These are phyloP conservation scores for Polygonum maritimum DNA, from an alignment of 148 eudicot species.

Conservation along the genomic window DNA sequence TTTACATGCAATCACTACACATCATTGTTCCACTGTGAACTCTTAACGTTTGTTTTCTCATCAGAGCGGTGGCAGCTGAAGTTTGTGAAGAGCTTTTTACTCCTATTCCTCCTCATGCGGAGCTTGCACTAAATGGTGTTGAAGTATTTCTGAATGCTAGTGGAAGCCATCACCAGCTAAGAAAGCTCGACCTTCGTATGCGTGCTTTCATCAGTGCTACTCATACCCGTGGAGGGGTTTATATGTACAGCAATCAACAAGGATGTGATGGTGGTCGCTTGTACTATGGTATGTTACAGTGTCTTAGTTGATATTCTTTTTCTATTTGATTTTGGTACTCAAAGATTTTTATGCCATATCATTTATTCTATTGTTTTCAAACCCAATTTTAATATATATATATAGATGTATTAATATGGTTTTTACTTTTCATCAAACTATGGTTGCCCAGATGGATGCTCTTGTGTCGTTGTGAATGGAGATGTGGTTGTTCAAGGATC, in stretches of 20 bases:
- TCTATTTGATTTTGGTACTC: background rate
- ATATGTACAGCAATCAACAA: slow-evolving; percentile 95
- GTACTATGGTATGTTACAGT: slow-evolving; percentile 54
- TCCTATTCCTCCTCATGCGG: slow-evolving; percentile 72
- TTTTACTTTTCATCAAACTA: background rate
- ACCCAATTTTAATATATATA: background rate
- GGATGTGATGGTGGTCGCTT: slow-evolving; percentile 97
- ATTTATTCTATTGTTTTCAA: background rate
- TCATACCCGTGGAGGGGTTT: slow-evolving; percentile 86
- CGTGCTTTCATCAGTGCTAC: slow-evolving; percentile 88
- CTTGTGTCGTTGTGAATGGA: slow-evolving; percentile 83
- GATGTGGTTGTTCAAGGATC: slow-evolving; percentile 98
- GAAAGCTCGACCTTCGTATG: slow-evolving; percentile 88
- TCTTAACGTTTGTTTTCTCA: slow-evolving; percentile 12
- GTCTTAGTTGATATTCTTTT: background rate
- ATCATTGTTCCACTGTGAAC: background rate
- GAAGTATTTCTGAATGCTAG: slow-evolving; percentile 97
- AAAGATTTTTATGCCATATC: background rate
- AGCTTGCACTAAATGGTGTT: slow-evolving; percentile 88
- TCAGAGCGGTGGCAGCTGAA: slow-evolving; percentile 91
- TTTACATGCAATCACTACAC: background rate
- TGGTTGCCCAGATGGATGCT: slow-evolving; percentile 72
- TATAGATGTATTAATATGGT: background rate
- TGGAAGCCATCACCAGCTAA: slow-evolving; percentile 94
- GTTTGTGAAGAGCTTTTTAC: slow-evolving; percentile 86